Conservation (phyloP, 345 rosid species). For the Pelargonium nanum region DNA sequence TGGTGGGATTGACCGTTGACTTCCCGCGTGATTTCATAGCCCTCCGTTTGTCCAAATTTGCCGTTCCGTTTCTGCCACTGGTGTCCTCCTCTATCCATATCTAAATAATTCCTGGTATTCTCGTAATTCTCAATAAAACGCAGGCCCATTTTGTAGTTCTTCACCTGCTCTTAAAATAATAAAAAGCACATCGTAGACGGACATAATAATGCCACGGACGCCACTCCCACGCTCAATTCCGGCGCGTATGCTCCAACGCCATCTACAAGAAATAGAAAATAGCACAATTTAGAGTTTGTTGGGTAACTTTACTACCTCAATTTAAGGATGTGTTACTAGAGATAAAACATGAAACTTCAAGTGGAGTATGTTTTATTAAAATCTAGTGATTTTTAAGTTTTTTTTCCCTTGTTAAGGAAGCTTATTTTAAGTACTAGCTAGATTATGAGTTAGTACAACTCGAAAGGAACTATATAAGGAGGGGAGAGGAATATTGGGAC, state of each 20-base stretch:
- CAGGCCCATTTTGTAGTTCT: neutral
- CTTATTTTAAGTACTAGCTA: too few relatives aligned
- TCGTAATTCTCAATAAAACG: neutral
- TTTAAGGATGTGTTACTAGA: too few relatives aligned
- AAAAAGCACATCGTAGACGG: constrained; percentile 28
- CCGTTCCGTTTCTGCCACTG: constrained; percentile 50
- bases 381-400: too few relatives aligned
- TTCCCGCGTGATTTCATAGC: constrained; percentile 27
- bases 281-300: too few relatives aligned
- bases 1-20: constrained; percentile 36
- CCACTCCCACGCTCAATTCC: constrained; percentile 9
- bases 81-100: neutral
- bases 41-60: constrained; percentile 4
- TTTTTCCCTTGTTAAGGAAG: too few relatives aligned
- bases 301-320: too few relatives aligned
- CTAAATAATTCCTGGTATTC: neutral
- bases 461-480: too few relatives aligned
- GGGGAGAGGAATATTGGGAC: too few relatives aligned
- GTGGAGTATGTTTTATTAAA: too few relatives aligned
- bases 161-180: constrained; percentile 17
- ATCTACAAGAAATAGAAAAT: too few relatives aligned
- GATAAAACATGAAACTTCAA: too few relatives aligned
- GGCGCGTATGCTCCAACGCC: constrained; percentile 6
- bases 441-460: too few relatives aligned
- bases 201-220: constrained; percentile 23